Conservation (phyloP, 2,329 filamentous ascomycete genomes). For the Gyromitra esculenta region DNA sequence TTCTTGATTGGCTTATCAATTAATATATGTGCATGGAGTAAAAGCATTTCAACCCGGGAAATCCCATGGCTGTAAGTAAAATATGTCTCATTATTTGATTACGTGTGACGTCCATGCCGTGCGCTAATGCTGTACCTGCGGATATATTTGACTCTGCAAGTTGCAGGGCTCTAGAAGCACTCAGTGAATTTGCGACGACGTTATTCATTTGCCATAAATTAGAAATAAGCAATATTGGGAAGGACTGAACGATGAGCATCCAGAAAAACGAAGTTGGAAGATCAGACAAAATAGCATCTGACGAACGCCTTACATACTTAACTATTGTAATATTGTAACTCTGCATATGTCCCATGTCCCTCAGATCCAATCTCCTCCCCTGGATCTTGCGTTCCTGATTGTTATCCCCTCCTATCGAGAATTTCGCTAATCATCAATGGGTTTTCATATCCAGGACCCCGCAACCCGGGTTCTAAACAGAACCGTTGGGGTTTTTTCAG, state of each 20-base stretch:
- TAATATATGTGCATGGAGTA: constrained; percentile 10
- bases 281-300: background rate
- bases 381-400: constrained; percentile 75
- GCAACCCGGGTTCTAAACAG: constrained; percentile 39
- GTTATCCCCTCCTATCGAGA: constrained; percentile 70
- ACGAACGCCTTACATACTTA: background rate
- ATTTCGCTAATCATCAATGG: constrained; percentile 24
- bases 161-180: constrained; percentile 15
- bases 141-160: constrained; percentile 27
- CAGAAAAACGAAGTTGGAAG: background rate
- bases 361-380: constrained; percentile 78
- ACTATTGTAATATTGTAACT: background rate
- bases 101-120: constrained; percentile 1
- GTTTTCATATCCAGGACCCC: constrained; percentile 27
- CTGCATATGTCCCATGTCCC: constrained; percentile 1
- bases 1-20: constrained; percentile 19
- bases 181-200: constrained; percentile 18
- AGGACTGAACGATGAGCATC: background rate
- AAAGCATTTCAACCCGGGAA: constrained; percentile 40
- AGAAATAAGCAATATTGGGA: constrained; percentile 27
- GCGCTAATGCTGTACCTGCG: constrained; percentile 7
- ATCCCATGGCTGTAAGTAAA: constrained; percentile 18
- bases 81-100: constrained; percentile 27
- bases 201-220: constrained; percentile 4
- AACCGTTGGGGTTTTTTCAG: constrained; percentile 5